These are phyloP conservation scores for Daldinia bambusicola DNA, from an alignment of 495 filamentous ascomycete genomes.

Conservation along the genomic window DNA sequence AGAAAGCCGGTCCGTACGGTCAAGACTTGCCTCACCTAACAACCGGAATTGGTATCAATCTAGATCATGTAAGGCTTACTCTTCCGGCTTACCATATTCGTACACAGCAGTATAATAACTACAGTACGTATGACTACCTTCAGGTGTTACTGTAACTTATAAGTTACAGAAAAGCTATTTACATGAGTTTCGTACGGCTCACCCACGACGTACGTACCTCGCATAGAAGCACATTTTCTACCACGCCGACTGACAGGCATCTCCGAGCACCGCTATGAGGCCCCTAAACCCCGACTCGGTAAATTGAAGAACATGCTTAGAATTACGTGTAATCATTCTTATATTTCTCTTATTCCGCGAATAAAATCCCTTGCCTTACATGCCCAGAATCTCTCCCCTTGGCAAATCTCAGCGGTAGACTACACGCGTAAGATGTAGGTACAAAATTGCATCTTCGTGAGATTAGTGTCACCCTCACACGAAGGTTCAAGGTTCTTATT, in stretches of 20 bases:
- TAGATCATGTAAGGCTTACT: constrained; percentile 27
- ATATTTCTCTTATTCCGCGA: neutral
- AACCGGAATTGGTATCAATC: constrained; percentile 1
- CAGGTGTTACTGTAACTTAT: constrained; percentile 27
- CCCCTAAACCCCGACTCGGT: neutral
- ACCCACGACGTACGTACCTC: neutral
- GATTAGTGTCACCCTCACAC: constrained; percentile 40
- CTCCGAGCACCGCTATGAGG: neutral
- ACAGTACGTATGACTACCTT: constrained; percentile 25
- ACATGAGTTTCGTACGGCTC: constrained; percentile 11
- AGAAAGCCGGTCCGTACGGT: constrained; percentile 32
- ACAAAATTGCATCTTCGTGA: constrained; percentile 7
- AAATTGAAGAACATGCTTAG: neutral
- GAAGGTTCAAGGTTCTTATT: constrained; percentile 31
- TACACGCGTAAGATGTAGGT: neutral
- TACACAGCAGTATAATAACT: constrained; percentile 4
- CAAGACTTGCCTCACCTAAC: constrained; percentile 6
- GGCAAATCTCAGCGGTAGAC: neutral
- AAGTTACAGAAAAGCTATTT: constrained; percentile 21
- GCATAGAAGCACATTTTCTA: neutral
- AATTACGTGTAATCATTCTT: neutral
- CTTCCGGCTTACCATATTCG: constrained; percentile 6
- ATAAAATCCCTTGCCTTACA: neutral
- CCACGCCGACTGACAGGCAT: constrained; percentile 1
- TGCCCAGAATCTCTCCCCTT: neutral